A percentile compares a stretch with the other conserved stretches of the same genome.
These are phyloP conservation scores for Aureobasidium sp. DNA, from an alignment of 2,329 filamentous ascomycete genomes.

Conservation along the genomic window DNA sequence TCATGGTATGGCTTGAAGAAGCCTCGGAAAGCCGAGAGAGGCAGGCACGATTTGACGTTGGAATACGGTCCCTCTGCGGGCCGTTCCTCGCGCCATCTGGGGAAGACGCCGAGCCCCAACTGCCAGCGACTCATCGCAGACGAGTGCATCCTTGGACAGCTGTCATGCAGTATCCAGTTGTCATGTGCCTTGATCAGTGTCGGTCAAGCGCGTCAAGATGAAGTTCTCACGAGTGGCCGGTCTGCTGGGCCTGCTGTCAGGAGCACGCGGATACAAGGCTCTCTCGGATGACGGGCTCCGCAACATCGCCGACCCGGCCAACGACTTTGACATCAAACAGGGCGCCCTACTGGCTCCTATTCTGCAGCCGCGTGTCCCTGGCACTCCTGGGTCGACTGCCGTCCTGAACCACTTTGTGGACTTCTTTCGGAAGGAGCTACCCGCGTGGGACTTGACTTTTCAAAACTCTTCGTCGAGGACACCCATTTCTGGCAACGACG, in stretches of 20 bases:
- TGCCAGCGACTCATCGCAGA: not conserved
- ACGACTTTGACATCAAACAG: constrained; percentile 64
- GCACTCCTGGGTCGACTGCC: constrained; percentile 64
- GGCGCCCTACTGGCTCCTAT: constrained; percentile 79
- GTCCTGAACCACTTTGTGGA: constrained; percentile 76
- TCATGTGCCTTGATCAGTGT: constrained; percentile 14
- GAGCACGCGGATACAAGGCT: constrained; percentile 45
- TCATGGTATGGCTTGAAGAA: not conserved
- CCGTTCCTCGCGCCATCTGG: not conserved
- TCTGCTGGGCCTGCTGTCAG: constrained; percentile 27
- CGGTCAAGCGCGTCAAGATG: constrained; percentile 14
- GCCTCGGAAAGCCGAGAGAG: not conserved
- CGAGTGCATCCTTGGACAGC: not conserved
- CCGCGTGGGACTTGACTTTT: constrained; percentile 70
- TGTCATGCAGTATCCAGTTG: not conserved
- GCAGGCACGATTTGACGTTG: not conserved
- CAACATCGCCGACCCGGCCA: constrained; percentile 62
- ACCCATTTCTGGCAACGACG: constrained; percentile 61
- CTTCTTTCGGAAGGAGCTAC: constrained; percentile 70
- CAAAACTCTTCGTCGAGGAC: constrained; percentile 89
- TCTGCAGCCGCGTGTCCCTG: constrained; percentile 79
- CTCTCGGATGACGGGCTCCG: constrained; percentile 71
- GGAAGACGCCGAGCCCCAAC: not conserved
- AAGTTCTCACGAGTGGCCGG: constrained; percentile 22
- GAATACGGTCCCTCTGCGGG: not conserved